Percentiles rank a stretch among this genome's conserved stretches.
phyloP scores from a whole-genome alignment of 2,329 filamentous ascomycete species.

The Trichoderma endophyticum region DNA sequence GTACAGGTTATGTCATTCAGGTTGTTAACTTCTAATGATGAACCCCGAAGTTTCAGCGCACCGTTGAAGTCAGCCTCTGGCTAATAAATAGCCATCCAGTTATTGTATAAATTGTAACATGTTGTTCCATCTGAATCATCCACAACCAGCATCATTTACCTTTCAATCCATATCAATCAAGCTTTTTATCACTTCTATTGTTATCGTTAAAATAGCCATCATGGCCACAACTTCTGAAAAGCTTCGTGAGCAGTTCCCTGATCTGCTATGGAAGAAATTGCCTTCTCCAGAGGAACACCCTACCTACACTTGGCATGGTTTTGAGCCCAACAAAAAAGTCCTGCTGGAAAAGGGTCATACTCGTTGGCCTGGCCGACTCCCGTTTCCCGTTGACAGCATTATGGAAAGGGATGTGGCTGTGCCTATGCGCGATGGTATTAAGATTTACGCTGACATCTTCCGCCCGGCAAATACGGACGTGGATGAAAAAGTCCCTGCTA shows the following conservation, averaged over 20 bases:
- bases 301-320: neutral
- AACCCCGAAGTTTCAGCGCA: too few species aligned
- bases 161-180: too few species aligned
- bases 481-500: conserved; percentile 36
- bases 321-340: neutral
- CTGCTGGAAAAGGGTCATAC: neutral
- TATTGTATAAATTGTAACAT: too few species aligned
- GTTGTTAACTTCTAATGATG: too few species aligned
- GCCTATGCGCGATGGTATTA: conserved; percentile 32
- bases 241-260: neutral
- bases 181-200: too few species aligned
- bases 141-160: too few species aligned
- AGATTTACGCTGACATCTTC: conserved; percentile 44
- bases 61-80: too few species aligned
- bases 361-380: neutral
- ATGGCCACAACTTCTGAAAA: neutral
- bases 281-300: neutral
- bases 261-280: neutral
- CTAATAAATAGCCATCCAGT: too few species aligned
- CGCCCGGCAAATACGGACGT: conserved; percentile 32
- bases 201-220: too few species aligned
- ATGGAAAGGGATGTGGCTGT: neutral
- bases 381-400: neutral
- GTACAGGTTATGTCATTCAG: too few species aligned
- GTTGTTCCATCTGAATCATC: too few species aligned